phyloP scores from a whole-genome alignment of 495 filamentous ascomycete species.

The Penicillium coprophilum region DNA sequence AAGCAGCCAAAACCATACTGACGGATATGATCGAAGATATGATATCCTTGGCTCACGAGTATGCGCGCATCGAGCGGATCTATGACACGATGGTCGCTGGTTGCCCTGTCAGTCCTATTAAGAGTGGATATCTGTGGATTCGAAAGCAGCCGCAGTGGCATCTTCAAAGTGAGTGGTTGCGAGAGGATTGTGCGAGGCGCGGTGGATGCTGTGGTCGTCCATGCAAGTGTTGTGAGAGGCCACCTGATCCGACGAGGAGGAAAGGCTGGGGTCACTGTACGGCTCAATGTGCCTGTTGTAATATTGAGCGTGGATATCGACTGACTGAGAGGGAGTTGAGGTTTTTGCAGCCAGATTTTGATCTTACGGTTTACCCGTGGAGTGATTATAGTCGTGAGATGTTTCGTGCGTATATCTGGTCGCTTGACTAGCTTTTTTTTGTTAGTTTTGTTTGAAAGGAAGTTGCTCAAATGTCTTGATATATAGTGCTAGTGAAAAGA shows the following conservation, averaged over 20 bases:
- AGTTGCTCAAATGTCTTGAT: neutral
- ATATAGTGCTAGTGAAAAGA: neutral
- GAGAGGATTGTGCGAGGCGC: constrained; percentile 5
- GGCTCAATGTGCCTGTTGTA: constrained; percentile 9
- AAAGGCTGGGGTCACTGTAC: constrained; percentile 16
- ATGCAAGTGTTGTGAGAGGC: constrained; percentile 6
- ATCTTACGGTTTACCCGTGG: constrained; percentile 9
- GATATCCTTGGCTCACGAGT: constrained; percentile 5
- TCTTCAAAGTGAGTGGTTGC: constrained; percentile 8
- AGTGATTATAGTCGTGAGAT: constrained; percentile 10
- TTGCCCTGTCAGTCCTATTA: constrained; percentile 4
- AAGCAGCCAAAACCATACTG: neutral
- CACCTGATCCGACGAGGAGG: neutral
- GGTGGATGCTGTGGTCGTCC: constrained; percentile 13
- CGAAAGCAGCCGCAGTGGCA: constrained; percentile 7
- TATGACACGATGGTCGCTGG: neutral
- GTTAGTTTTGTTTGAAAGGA: neutral
- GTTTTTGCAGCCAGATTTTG: constrained; percentile 5
- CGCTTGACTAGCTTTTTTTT: neutral
- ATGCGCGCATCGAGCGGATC: neutral
- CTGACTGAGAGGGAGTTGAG: neutral
- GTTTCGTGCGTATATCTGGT: constrained; percentile 12
- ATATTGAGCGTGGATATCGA: neutral
- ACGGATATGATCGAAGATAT: constrained; percentile 4
- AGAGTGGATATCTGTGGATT: constrained; percentile 7